These are phyloP conservation scores for Carpinus fangiana DNA, from an alignment of 306 rosid species.

Conservation along the genomic window DNA sequence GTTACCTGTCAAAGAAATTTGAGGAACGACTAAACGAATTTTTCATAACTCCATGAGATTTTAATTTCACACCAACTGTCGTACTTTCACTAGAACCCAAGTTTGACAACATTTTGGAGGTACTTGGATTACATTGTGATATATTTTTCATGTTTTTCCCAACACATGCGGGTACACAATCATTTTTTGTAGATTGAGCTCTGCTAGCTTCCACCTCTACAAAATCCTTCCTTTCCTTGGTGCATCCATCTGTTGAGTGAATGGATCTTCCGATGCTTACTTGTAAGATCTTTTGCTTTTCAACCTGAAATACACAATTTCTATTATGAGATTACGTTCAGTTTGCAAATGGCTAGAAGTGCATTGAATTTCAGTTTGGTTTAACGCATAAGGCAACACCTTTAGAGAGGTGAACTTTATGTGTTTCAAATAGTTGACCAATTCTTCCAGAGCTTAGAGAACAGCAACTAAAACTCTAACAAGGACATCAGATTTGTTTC, in stretches of 20 bases:
- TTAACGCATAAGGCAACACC: background rate
- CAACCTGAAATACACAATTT: conserved; percentile 56
- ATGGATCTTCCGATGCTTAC: conserved; percentile 43
- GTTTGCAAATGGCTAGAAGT: background rate
- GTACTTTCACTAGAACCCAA: conserved; percentile 31
- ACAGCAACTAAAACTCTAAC: background rate
- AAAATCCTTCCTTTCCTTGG: conserved; percentile 33
- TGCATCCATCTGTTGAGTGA: conserved; percentile 43
- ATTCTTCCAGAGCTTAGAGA: conserved; percentile 2
- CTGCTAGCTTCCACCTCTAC: conserved; percentile 30
- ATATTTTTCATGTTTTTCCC: conserved; percentile 34
- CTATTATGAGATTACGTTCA: background rate
- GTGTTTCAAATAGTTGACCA: background rate
- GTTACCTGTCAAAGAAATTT: conserved; percentile 74
- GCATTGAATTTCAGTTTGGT: background rate
- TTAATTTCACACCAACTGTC: conserved; percentile 30
- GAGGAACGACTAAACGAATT: conserved; percentile 50
- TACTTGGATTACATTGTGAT: conserved; percentile 41
- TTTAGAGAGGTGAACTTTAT: background rate
- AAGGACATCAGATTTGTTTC: background rate
- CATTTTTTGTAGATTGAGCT: conserved; percentile 33
- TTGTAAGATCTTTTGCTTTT: conserved; percentile 80
- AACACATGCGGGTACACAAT: conserved; percentile 29
- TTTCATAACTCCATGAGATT: conserved; percentile 42
- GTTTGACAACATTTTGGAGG: conserved; percentile 33